Evolutionary conservation across 2,329 filamentous ascomycete genomes (phyloP).

Genomic region (Graphium sp.): DNA sequence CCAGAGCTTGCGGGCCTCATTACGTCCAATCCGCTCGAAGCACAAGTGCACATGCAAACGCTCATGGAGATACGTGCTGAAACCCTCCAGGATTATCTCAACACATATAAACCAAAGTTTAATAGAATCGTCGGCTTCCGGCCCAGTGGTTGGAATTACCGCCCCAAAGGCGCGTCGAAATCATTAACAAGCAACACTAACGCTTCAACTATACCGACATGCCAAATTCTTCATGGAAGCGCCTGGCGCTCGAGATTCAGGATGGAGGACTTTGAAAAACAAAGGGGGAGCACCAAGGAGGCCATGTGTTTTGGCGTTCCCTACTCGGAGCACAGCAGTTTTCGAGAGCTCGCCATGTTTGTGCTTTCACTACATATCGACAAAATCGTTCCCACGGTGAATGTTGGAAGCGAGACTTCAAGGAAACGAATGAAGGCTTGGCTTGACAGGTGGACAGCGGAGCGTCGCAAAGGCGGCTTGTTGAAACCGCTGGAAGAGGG

Average conservation of each 20-base stretch:
- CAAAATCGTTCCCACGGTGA: conserved; percentile 85
- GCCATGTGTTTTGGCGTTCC: conserved; percentile 86
- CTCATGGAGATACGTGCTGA: conserved; percentile 87
- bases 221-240: conserved; percentile 35
- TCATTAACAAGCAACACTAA: conserved; percentile 36
- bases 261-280: conserved; percentile 56
- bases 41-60: conserved; percentile 95
- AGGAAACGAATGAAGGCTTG: conserved; percentile 46
- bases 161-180: conserved; percentile 31
- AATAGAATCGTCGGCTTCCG: conserved; percentile 77
- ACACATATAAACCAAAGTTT: conserved; percentile 66
- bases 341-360: conserved; percentile 87
- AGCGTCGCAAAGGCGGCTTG: conserved; percentile 35
- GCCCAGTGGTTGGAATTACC: conserved; percentile 88
- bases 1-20: conserved; percentile 61
- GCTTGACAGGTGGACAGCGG: conserved; percentile 44
- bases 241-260: conserved; percentile 65
- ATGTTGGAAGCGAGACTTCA: conserved; percentile 45
- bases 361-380: conserved; percentile 76
- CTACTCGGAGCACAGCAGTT: conserved; percentile 91
- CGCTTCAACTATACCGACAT: conserved; percentile 29
- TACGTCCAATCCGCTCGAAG: conserved; percentile 64
- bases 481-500: conserved; percentile 23
- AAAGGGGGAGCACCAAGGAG: conserved; percentile 68
- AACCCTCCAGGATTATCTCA: conserved; percentile 78